Percentiles rank a stretch among this genome's conserved stretches.
Evolutionary conservation across 306 rosid species (phyloP).

Genomic region (Gynostemma pentaphyllum): DNA sequence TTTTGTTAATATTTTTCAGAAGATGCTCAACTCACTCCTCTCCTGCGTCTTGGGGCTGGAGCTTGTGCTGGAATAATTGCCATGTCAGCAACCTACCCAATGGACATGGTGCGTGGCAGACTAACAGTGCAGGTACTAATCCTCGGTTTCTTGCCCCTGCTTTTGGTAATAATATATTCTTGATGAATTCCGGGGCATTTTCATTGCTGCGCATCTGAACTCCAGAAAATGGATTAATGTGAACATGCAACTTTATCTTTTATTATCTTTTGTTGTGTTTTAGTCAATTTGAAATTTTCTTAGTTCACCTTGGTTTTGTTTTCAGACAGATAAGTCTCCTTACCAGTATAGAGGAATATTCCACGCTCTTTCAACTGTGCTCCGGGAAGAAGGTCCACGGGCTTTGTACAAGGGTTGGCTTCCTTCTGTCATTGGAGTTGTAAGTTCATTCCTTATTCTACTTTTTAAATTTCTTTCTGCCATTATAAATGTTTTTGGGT

Average conservation of each 20-base stretch:
- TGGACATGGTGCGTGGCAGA: slow-evolving; percentile 99
- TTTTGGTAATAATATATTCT: background rate
- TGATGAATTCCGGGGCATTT: background rate
- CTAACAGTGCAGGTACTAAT: slow-evolving; percentile 81
- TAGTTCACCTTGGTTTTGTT: slow-evolving; percentile 8
- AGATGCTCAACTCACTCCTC: slow-evolving; percentile 88
- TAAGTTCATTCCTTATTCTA: slow-evolving; percentile 24
- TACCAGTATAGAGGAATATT: slow-evolving; percentile 95
- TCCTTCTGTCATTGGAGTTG: slow-evolving; percentile 99
- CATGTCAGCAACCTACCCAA: slow-evolving; percentile 98
- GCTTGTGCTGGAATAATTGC: slow-evolving; percentile 99
- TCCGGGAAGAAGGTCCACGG: slow-evolving; percentile 91
- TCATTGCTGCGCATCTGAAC: background rate
- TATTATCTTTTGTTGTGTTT: background rate
- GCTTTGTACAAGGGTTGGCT: slow-evolving; percentile 98
- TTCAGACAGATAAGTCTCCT: slow-evolving; percentile 87
- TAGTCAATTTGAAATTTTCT: slow-evolving; percentile 1
- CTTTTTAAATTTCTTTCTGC: slow-evolving; percentile 2
- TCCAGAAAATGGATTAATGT: background rate
- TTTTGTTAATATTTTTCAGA: slow-evolving; percentile 35
- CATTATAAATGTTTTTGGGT: background rate
- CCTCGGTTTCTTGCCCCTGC: slow-evolving; percentile 2
- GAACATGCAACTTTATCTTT: background rate
- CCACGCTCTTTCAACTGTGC: slow-evolving; percentile 87
- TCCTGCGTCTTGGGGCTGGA: slow-evolving; percentile 96